Evolutionary conservation across 225 moss, liverwort and hornwort genomes (phyloP), one percentile per base, ranked within the genome.

Genomic region (Marchantia paleacea): DNA sequence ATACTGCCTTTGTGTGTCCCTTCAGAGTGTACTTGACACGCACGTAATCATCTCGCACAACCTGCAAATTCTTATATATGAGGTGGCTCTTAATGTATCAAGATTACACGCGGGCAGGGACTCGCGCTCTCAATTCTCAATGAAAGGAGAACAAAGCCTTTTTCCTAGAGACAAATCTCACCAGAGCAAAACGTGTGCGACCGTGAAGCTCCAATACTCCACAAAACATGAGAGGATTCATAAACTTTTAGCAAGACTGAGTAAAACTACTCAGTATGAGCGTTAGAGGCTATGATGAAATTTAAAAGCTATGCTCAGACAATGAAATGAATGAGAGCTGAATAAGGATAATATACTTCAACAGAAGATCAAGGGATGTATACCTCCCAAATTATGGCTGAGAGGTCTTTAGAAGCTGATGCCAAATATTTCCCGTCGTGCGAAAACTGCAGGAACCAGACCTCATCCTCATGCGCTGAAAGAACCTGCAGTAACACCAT

Each of bases 321-420:
- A 39, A 39, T 39, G 39, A 39, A 2, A 39, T 39, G 39, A 39
- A 39, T 39, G 39, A 39, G 39, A 39, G 39, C 39, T 39, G 39
- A 39, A 5, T 39, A 39, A 39, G 39, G 39, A 39, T 39, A 39
- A 39, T 39, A 39, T 39, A 39, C 39, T 39, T 39, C 67, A 12
- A 7, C 20, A 79, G 10, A 10, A 50, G 55, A 67, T 8, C 7
- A 60, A 29, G 47, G 75, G 75, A 71, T 64, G 80, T 78, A 79
- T 85, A 97, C 97, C 97, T 97, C 97, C 97, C 97, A 97, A 79
- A 97, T 93, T 64, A 97, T 94, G 78, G 97, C 93, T 82, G 93
- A 91, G 85, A 89, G 91, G 85, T 97, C 97, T 88, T 97, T 97
- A 62, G 97, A 95, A 81, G 92, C 93, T 82, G 97, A 97, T 76